Conservation (phyloP, 192 early-diverging fungal genomes). For the Entrophospora sp. region DNA sequence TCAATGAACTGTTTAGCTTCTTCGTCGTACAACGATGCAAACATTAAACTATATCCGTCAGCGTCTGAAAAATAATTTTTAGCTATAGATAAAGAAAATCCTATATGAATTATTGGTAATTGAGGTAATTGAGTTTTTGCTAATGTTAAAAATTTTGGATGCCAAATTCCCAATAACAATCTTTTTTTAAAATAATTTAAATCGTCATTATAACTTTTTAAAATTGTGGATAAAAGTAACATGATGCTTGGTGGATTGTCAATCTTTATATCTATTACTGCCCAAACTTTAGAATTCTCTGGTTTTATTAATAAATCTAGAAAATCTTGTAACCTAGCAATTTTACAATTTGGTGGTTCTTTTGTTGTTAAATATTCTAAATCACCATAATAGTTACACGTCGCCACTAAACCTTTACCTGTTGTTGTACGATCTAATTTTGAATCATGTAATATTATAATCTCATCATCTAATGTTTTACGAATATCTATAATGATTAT, state of each 20-base stretch:
- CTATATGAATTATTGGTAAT: constrained; percentile 42
- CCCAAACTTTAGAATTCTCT: constrained; percentile 37
- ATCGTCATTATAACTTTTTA: constrained; percentile 8
- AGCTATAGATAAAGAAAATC: constrained; percentile 36
- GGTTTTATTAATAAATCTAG: constrained; percentile 35
- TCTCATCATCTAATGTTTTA: constrained; percentile 40
- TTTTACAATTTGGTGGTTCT: constrained; percentile 31
- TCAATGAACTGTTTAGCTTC: constrained; percentile 39
- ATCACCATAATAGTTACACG: constrained; percentile 36
- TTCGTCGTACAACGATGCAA: constrained; percentile 25
- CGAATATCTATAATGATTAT: constrained; percentile 35
- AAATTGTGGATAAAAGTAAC: constrained; percentile 9
- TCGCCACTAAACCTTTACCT: constrained; percentile 33
- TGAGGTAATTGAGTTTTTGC: constrained; percentile 32
- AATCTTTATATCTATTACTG: constrained; percentile 51
- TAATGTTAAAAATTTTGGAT: constrained; percentile 38
- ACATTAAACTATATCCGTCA: constrained; percentile 36
- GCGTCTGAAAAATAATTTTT: constrained; percentile 30
- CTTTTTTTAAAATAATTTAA: constrained; percentile 31
- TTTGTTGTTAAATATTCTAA: constrained; percentile 42
- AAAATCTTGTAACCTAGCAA: constrained; percentile 41
- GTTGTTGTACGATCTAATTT: constrained; percentile 41
- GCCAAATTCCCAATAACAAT: constrained; percentile 47
- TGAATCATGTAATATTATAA: constrained; percentile 48
- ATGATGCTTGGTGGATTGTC: constrained; percentile 25